phyloP scores from a whole-genome alignment of 305 asterid genomes.

The Fraxinus latifolia region DNA sequence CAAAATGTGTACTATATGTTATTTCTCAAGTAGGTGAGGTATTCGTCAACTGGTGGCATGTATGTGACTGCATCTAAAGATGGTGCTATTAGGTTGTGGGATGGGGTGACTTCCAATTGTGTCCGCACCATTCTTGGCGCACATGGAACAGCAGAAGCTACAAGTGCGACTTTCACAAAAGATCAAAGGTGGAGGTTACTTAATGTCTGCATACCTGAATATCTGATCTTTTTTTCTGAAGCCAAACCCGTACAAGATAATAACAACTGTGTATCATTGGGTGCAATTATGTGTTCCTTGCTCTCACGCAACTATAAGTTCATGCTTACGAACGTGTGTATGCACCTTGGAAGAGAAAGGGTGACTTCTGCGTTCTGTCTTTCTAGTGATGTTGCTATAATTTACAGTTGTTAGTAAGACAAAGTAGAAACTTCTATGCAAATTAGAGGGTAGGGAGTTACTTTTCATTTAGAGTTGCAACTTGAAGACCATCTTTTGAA shows the following conservation, averaged over 20 bases:
- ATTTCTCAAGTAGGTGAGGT: conserved; percentile 55
- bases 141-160: conserved; percentile 77
- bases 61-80: conserved; percentile 87
- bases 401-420: neutral
- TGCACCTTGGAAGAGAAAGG: neutral
- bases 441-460: neutral
- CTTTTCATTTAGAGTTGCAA: neutral
- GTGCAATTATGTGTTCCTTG: neutral
- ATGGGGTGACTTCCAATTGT: conserved; percentile 69
- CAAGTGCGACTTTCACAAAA: conserved; percentile 72
- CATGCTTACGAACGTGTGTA: neutral
- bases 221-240: neutral
- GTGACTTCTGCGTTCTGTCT: neutral
- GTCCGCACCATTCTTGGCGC: conserved; percentile 66
- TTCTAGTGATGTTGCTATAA: neutral
- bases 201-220: neutral
- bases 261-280: neutral
- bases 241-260: conserved; percentile 1
- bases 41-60: conserved; percentile 71
- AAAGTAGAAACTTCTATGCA: neutral
- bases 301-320: neutral
- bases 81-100: conserved; percentile 78
- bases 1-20: conserved; percentile 10
- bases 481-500: neutral
- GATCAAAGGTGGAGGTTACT: conserved; percentile 57